These are phyloP conservation scores for Pyrenula aspistea DNA, from an alignment of 495 filamentous ascomycete species.

Conservation along the genomic window DNA sequence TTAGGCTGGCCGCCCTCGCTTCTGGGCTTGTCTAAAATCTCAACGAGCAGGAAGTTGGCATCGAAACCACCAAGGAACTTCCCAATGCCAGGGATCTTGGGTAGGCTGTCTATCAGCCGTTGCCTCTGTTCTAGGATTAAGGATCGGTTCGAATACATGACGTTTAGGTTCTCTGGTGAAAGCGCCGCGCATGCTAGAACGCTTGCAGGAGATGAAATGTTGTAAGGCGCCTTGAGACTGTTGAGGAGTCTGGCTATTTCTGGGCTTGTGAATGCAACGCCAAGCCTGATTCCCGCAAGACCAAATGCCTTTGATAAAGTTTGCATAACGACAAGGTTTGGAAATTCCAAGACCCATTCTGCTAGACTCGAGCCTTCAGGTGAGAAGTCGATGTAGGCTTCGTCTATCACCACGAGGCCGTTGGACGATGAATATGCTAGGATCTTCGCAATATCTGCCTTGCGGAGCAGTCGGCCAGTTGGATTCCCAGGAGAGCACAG, in stretches of 20 bases:
- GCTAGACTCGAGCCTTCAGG: conserved; percentile 67
- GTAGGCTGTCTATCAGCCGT: conserved; percentile 59
- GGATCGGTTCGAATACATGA: conserved; percentile 56
- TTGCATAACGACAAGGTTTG: conserved; percentile 98
- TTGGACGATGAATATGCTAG: conserved; percentile 91
- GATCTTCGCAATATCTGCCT: conserved; percentile 59
- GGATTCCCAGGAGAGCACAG: conserved; percentile 93
- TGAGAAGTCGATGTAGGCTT: conserved; percentile 95
- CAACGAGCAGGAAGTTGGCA: conserved; percentile 84
- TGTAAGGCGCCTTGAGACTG: conserved; percentile 90
- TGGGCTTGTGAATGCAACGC: conserved; percentile 56
- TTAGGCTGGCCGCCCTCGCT: conserved; percentile 52
- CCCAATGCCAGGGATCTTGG: conserved; percentile 66
- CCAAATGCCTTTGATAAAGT: conserved; percentile 94
- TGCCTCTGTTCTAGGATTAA: conserved; percentile 66
- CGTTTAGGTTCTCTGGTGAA: conserved; percentile 44
- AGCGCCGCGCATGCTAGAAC: conserved; percentile 69
- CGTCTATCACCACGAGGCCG: conserved; percentile 84
- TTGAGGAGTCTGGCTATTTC: conserved; percentile 67
- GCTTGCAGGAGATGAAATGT: conserved; percentile 75
- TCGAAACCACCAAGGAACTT: conserved; percentile 65
- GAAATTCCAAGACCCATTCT: conserved; percentile 86
- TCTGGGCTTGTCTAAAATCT: conserved; percentile 61
- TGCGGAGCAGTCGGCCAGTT: conserved; percentile 64
- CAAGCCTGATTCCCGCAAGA: conserved; percentile 80